Evolutionary conservation across 371 early-diverging fungal genomes (phyloP).

Genomic region (Apophysomyces sp.): DNA sequence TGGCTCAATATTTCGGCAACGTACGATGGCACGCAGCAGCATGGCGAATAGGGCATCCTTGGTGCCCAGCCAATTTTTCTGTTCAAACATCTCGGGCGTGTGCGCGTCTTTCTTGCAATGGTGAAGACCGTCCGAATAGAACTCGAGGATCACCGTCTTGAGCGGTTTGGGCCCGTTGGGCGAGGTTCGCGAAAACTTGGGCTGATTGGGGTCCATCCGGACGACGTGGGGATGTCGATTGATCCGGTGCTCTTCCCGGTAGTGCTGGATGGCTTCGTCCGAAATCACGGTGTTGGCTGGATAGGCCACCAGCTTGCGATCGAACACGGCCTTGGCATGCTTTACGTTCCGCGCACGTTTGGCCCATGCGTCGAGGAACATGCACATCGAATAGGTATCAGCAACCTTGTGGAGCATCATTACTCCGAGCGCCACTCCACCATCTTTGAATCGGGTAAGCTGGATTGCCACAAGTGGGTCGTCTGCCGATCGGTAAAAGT

Average conservation of each 20-base stretch:
- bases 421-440: conserved; percentile 36
- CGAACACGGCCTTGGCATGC: conserved; percentile 16
- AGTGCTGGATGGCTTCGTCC: conserved; percentile 28
- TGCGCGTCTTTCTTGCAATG: conserved; percentile 38
- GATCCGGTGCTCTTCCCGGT: conserved; percentile 32
- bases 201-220: conserved; percentile 24
- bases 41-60: conserved; percentile 41
- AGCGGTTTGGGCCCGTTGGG: conserved; percentile 35
- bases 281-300: conserved; percentile 22
- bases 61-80: conserved; percentile 31
- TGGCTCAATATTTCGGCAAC: conserved; percentile 16
- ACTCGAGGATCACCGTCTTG: conserved; percentile 35
- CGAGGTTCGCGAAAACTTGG: conserved; percentile 23
- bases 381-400: conserved; percentile 30
- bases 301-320: conserved; percentile 19
- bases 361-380: conserved; percentile 41
- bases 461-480: conserved; percentile 38
- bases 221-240: background rate
- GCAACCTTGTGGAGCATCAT: conserved; percentile 43
- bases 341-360: conserved; percentile 20
- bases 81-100: conserved; percentile 33
- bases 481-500: conserved; percentile 30
- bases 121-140: conserved; percentile 28
- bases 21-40: conserved; percentile 30
- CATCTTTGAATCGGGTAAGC: conserved; percentile 34